Base-by-base conservation (phyloP, 2,329 filamentous ascomycete genomes). In the Neonectria neomacrospora region DNA sequence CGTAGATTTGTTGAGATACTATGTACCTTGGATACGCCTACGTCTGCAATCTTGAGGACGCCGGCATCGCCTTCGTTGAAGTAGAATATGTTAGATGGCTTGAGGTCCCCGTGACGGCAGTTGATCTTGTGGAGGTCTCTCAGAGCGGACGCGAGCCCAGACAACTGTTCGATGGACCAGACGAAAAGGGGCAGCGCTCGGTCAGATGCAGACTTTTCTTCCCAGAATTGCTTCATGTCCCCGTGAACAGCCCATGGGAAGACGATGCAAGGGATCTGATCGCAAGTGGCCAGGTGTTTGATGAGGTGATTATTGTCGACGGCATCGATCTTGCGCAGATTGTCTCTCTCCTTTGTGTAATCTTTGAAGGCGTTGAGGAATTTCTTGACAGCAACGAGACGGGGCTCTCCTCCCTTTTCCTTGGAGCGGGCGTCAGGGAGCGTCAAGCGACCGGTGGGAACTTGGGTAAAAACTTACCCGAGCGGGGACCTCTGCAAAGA, bases 101-200 rank as follows among this genome's bases (percentile, higher is more conserved):
- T 68, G 9, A 67, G 26, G 11, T 68, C 64, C 5, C 66, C 66
- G 9, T 68, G 66, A 3, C 61, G 65, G 54, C 54, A 65, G n/a
- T 67, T 56, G 10, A 48, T 39, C 5, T 3, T 18, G 22, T 60
- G 42, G 9, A 60, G 48, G 28, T 48, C 50, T 9, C n/a, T n/a
- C 14, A 60, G 22, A 6, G 50, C 57, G 20, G 42, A 28, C 2
- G 39, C 22, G 26, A 60, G 50, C 14, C 57, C 57, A 8, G 22
- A 14, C 11, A 60, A 12, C 16, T 60, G 57, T 32, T 54, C 41
- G 14, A 60, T 41, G 22, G 57, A 54, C 57, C 57, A 60, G 3
- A 22, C 20, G 28, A 54, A 54, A 16, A 41, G 3, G 8, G 41
- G 18, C 6, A 30, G 9, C 7, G 20, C 32, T n/a, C 41, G 41